phyloP scores from a whole-genome alignment of 2,329 filamentous ascomycete species.

The Penicillium sp. region DNA sequence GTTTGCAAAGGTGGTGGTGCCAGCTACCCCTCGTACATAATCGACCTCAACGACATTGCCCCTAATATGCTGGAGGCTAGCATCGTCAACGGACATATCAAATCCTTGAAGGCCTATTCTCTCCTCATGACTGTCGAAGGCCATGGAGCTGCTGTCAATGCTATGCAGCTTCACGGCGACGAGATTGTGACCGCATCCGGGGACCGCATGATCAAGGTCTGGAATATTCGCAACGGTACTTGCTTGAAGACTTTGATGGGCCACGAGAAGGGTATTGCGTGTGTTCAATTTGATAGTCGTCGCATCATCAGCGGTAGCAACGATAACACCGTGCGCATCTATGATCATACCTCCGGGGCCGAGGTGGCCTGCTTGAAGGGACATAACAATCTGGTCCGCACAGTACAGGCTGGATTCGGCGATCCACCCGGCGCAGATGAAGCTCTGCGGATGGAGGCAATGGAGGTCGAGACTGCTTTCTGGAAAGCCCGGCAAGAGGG shows the following conservation, averaged over 20 bases:
- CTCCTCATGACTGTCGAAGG: constrained; percentile 81
- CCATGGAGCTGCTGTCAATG: constrained; percentile 91
- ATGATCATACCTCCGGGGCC: constrained; percentile 81
- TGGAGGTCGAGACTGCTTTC: constrained; percentile 74
- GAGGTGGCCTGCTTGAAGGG: constrained; percentile 87
- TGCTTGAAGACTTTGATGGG: constrained; percentile 81
- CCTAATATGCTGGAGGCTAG: constrained; percentile 51
- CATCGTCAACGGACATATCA: constrained; percentile 50
- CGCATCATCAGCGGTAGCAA: constrained; percentile 95
- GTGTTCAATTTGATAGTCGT: constrained; percentile 93
- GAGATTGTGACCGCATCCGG: constrained; percentile 95
- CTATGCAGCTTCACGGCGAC: constrained; percentile 84
- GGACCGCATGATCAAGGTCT: constrained; percentile 91
- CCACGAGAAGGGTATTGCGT: constrained; percentile 94
- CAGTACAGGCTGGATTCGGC: constrained; percentile 92
- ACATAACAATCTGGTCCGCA: constrained; percentile 85
- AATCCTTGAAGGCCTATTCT: constrained; percentile 67
- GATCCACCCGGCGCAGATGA: constrained; percentile 81
- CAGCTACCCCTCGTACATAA: constrained; percentile 60
- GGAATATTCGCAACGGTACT: constrained; percentile 82
- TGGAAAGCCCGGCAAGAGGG: constrained; percentile 63
- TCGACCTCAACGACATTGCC: constrained; percentile 55
- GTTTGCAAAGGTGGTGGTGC: constrained; percentile 51
- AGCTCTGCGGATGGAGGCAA: constrained; percentile 75
- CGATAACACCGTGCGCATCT: constrained; percentile 94